Evolutionary conservation across 2,329 filamentous ascomycete genomes (phyloP).

Genomic region (Botryotinia convoluta): DNA sequence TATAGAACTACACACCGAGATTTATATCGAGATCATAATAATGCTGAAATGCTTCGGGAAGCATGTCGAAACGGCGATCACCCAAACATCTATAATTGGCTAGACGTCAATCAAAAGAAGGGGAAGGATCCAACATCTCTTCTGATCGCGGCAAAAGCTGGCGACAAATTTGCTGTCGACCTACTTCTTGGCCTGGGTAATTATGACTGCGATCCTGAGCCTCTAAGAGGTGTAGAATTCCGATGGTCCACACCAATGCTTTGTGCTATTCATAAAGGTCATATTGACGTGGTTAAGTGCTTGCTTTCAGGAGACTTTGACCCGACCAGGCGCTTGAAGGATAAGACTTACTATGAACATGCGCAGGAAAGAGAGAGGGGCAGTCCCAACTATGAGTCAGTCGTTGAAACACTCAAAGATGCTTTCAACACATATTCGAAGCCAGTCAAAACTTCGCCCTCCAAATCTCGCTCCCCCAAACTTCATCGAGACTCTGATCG

Average conservation of each 20-base stretch:
- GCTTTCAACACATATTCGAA: slow-evolving; percentile 66
- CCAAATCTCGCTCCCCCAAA: slow-evolving; percentile 52
- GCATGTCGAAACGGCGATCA: slow-evolving; percentile 61
- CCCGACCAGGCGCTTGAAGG: slow-evolving; percentile 71
- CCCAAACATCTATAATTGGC: slow-evolving; percentile 58
- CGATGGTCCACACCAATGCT: slow-evolving; percentile 91
- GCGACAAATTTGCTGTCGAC: slow-evolving; percentile 61
- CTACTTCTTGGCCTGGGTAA: slow-evolving; percentile 49
- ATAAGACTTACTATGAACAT: slow-evolving; percentile 83
- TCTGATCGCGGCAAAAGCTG: slow-evolving; percentile 86
- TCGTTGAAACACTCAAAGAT: slow-evolving; percentile 75
- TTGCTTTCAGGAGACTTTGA: slow-evolving; percentile 81
- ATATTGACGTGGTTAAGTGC: slow-evolving; percentile 79
- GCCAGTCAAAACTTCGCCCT: slow-evolving; percentile 45
- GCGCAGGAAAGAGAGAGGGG: slow-evolving; percentile 65
- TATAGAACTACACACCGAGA: slow-evolving; percentile 64
- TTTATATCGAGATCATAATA: slow-evolving; percentile 61
- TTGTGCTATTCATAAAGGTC: slow-evolving; percentile 85
- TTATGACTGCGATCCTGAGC: slow-evolving; percentile 66
- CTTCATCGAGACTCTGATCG: slow-evolving; percentile 40
- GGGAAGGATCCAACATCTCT: slow-evolving; percentile 78
- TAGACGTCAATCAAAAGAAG: slow-evolving; percentile 49
- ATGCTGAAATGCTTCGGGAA: slow-evolving; percentile 46
- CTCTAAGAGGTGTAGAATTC: slow-evolving; percentile 53
- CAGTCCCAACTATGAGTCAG: slow-evolving; percentile 87